A percentile compares a stretch with the other conserved stretches of the same genome.
Conservation (phyloP, 2,329 filamentous ascomycete genomes). For the Colletotrichum euphorbiae region DNA sequence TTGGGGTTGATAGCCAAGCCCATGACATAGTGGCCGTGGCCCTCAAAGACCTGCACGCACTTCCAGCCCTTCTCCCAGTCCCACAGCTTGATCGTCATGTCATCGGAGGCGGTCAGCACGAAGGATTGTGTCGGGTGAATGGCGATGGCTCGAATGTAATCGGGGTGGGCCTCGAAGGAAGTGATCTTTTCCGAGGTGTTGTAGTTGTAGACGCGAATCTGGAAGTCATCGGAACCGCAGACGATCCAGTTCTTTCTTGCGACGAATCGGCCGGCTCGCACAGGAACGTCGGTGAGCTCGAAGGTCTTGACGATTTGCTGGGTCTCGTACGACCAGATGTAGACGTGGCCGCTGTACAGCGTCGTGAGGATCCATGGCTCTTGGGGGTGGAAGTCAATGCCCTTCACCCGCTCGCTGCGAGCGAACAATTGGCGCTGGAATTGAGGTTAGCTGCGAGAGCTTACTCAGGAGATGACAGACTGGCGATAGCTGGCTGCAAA, state of each 20-base stretch:
- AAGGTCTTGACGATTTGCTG: conserved; percentile 98
- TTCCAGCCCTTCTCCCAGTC: conserved; percentile 99
- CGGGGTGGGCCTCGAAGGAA: conserved; percentile 95
- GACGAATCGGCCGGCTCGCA: conserved; percentile 95
- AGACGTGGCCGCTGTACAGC: conserved; percentile 93
- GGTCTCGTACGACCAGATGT: conserved; percentile 99
- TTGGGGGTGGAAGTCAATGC: conserved; percentile 95
- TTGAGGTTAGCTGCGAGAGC: conserved; percentile 27
- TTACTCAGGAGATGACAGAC: conserved; percentile 24
- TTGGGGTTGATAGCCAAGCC: conserved; percentile 97
- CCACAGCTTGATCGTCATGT: conserved; percentile 99
- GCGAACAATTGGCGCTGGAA: conserved; percentile 66
- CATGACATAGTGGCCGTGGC: conserved; percentile 97
- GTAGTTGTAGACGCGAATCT: conserved; percentile 92
- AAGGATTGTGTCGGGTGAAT: conserved; percentile 97
- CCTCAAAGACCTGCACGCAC: conserved; percentile 96
- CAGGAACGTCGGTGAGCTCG: conserved; percentile 97
- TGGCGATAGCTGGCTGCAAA: conserved; percentile 16
- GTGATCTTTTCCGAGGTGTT: conserved; percentile 99
- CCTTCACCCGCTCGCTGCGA: conserved; percentile 95
- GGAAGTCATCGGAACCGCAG: conserved; percentile 90
- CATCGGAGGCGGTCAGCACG: conserved; percentile 94
- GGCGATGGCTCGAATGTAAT: conserved; percentile 97
- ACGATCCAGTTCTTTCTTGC: conserved; percentile 99
- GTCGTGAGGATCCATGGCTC: conserved; percentile 98